Percentiles rank a stretch among this genome's conserved stretches.
Evolutionary conservation across 495 filamentous ascomycete genomes (phyloP).

Genomic region (Halenospora varia): DNA sequence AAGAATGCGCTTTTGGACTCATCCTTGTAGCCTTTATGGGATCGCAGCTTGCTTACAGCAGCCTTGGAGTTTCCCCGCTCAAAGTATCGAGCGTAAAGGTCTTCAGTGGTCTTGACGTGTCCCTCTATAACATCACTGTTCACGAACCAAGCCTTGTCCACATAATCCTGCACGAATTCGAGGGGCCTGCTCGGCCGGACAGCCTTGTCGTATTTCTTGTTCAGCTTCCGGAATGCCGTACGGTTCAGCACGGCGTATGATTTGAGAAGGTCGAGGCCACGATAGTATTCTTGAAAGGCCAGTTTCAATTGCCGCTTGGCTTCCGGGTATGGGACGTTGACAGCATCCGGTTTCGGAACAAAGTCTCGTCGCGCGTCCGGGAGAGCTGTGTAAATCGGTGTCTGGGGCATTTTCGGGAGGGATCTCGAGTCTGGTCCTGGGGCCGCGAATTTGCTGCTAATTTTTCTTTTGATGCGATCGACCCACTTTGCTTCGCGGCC

Average conservation of each 20-base stretch:
- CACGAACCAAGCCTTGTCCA: conserved; percentile 87
- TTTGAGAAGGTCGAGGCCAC: conserved; percentile 85
- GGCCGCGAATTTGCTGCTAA: no score
- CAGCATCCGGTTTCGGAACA: no score
- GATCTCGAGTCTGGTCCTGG: no score
- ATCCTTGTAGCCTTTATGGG: conserved; percentile 58
- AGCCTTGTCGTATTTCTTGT: conserved; percentile 96
- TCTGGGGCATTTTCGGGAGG: no score
- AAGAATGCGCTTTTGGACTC: conserved; percentile 71
- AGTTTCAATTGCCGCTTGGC: conserved; percentile 89
- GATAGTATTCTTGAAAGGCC: conserved; percentile 88
- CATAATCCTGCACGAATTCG: conserved; percentile 86
- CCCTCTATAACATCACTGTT: conserved; percentile 75
- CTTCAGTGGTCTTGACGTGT: conserved; percentile 75
- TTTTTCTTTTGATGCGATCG: no score
- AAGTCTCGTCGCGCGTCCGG: no score
- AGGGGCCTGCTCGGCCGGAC: conserved; percentile 70
- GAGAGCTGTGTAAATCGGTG: no score
- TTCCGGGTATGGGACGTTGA: conserved; percentile 76
- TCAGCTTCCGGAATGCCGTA: conserved; percentile 94
- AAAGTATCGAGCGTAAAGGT: conserved; percentile 90
- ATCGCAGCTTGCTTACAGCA: conserved; percentile 77
- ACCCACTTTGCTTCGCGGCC: no score
- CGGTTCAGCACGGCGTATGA: conserved; percentile 84
- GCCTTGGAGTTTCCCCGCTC: conserved; percentile 87